Evolutionary conservation across 495 filamentous ascomycete species (phyloP).

Genomic region (Xylaria grammica): DNA sequence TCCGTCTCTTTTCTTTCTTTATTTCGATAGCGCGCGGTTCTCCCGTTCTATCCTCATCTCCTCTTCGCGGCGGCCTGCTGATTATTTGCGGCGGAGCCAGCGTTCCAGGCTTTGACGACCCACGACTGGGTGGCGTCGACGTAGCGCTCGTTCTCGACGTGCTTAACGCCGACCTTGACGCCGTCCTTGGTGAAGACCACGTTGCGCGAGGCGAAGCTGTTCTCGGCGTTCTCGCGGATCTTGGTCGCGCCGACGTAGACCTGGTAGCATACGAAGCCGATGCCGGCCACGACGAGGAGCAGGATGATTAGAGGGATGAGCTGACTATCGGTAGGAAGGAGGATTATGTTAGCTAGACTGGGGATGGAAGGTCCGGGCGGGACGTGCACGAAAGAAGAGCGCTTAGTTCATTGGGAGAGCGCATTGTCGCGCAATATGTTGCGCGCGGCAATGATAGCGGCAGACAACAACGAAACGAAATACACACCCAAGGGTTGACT

Average conservation of each 20-base stretch:
- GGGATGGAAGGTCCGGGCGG: not conserved
- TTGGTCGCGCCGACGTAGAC: constrained; percentile 73
- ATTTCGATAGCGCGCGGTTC: not conserved
- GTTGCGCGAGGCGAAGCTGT: constrained; percentile 83
- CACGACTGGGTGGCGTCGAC: constrained; percentile 83
- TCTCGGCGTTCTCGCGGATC: constrained; percentile 68
- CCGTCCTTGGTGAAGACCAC: constrained; percentile 83
- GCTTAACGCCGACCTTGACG: constrained; percentile 78
- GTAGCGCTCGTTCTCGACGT: constrained; percentile 76
- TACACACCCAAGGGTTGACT: constrained; percentile 16
- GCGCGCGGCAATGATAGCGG: not conserved
- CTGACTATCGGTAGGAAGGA: constrained; percentile 45
- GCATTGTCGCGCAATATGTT: not conserved
- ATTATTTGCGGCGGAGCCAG: constrained; percentile 43
- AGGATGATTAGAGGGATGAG: constrained; percentile 78
- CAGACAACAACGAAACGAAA: not conserved
- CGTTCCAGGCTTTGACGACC: constrained; percentile 81
- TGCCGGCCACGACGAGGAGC: constrained; percentile 63
- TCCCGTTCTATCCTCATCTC: constrained; percentile 25
- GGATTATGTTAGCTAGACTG: constrained; percentile 6
- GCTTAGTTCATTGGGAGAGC: not conserved
- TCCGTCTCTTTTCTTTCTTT: not conserved
- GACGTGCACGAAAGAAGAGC: not conserved
- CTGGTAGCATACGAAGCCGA: constrained; percentile 73
- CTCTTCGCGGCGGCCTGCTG: constrained; percentile 47